Evolutionary conservation across 176 grass and related monocot genomes (phyloP).

Genomic region (Lolium multiflorum): DNA sequence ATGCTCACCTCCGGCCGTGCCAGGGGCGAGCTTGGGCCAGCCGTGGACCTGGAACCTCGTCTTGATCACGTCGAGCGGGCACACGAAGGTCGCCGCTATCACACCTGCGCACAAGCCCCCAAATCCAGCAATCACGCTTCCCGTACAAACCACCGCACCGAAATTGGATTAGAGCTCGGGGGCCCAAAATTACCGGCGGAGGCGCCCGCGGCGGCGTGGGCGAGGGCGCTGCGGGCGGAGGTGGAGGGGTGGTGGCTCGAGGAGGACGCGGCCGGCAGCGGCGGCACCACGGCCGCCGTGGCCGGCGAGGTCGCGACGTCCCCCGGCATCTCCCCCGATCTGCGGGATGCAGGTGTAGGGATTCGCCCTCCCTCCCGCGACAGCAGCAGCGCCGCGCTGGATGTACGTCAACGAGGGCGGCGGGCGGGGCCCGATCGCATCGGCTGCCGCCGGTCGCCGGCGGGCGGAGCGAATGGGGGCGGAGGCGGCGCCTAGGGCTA

Average conservation of each 20-base stretch:
- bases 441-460: constrained; percentile 13
- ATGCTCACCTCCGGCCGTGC: constrained; percentile 56
- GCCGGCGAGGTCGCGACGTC: constrained; percentile 47
- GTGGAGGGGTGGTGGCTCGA: constrained; percentile 33
- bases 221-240: constrained; percentile 57
- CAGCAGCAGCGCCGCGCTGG: not conserved
- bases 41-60: constrained; percentile 97
- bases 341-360: not conserved
- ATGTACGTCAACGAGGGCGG: not conserved
- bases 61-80: constrained; percentile 97
- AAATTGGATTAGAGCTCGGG: not conserved
- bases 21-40: constrained; percentile 52
- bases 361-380: not conserved
- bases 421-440: constrained; percentile 47
- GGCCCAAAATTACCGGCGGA: constrained; percentile 65
- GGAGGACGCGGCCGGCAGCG: constrained; percentile 17
- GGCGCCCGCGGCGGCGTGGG: constrained; percentile 75
- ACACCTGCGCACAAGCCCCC: constrained; percentile 58
- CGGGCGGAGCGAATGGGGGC: not conserved
- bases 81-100: constrained; percentile 95
- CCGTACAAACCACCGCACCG: not conserved
- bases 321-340: constrained; percentile 60
- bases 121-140: constrained; percentile 23
- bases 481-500: constrained; percentile 39
- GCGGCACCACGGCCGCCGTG: constrained; percentile 19